A percentile compares a stretch with the other conserved stretches of the same genome.
Conservation (phyloP, 306 rosid species). For the Vicia villosa region DNA sequence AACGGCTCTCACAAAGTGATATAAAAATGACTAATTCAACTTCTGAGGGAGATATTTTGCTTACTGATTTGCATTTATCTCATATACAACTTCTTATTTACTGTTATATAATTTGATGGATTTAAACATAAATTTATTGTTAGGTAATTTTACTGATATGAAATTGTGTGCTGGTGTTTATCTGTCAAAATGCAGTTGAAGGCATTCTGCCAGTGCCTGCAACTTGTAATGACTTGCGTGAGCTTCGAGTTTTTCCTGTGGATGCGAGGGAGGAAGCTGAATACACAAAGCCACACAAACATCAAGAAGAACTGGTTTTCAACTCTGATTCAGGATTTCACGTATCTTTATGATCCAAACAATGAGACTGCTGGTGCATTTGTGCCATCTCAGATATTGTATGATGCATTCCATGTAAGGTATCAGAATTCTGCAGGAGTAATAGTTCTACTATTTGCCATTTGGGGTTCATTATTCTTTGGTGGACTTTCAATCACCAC, state of each 20-base stretch:
- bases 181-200: too few relatives aligned
- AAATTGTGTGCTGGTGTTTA: too few relatives aligned
- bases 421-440: conserved; percentile 71
- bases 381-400: conserved; percentile 86
- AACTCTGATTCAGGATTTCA: conserved; percentile 55
- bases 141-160: too few relatives aligned
- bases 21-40: conserved; percentile 34
- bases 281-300: too few relatives aligned
- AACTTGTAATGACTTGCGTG: too few relatives aligned
- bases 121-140: too few relatives aligned
- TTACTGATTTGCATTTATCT: too few relatives aligned
- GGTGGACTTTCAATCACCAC: conserved; percentile 89
- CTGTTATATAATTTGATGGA: too few relatives aligned
- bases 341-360: conserved; percentile 59
- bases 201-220: too few relatives aligned
- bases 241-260: too few relatives aligned
- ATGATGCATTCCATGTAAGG: conserved; percentile 87
- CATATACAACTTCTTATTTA: too few relatives aligned
- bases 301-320: conserved; percentile 12
- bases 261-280: too few relatives aligned
- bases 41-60: conserved; percentile 39
- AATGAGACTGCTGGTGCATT: conserved; percentile 83
- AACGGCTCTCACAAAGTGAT: conserved; percentile 45
- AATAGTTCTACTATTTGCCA: conserved; percentile 60
- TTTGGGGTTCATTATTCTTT: conserved; percentile 90